Conservation (phyloP, 1,284 basidiomycete genomes). For the Agroathelia rolfsii region DNA sequence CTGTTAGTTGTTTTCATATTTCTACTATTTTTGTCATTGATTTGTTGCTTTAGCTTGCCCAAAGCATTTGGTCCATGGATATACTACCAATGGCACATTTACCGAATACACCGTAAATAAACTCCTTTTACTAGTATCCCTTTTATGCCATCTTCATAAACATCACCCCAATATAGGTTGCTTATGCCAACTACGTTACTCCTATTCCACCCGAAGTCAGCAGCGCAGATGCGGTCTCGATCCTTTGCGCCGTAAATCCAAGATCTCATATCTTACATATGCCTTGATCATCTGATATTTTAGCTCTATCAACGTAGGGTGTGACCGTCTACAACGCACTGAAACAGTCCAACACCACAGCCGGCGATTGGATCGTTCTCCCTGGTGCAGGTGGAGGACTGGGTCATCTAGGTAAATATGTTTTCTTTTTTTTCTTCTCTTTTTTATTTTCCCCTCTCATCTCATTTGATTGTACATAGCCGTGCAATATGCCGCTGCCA, state of each 20-base stretch:
- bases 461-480: constrained; percentile 26
- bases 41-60: constrained; percentile 29
- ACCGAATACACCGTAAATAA: constrained; percentile 34
- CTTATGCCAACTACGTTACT: constrained; percentile 55
- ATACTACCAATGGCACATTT: constrained; percentile 48
- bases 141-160: not conserved
- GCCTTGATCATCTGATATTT: constrained; percentile 1
- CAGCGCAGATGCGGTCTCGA: constrained; percentile 49
- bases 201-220: constrained; percentile 50
- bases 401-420: constrained; percentile 41
- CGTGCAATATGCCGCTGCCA: constrained; percentile 55
- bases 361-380: constrained; percentile 63
- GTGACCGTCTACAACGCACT: constrained; percentile 65
- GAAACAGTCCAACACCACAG: constrained; percentile 39
- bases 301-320: constrained; percentile 33
- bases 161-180: constrained; percentile 27
- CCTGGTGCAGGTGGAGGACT: constrained; percentile 58
- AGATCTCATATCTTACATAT: constrained; percentile 8
- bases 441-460: not conserved
- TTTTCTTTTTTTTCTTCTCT: constrained; percentile 1
- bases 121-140: not conserved
- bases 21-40: constrained; percentile 10
- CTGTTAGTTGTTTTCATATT: constrained; percentile 25
- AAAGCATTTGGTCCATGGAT: constrained; percentile 39
- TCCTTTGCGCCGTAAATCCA: constrained; percentile 51